These are phyloP conservation scores for Picea mariana DNA, from an alignment of 83 land plant genomes.

Conservation along the genomic window DNA sequence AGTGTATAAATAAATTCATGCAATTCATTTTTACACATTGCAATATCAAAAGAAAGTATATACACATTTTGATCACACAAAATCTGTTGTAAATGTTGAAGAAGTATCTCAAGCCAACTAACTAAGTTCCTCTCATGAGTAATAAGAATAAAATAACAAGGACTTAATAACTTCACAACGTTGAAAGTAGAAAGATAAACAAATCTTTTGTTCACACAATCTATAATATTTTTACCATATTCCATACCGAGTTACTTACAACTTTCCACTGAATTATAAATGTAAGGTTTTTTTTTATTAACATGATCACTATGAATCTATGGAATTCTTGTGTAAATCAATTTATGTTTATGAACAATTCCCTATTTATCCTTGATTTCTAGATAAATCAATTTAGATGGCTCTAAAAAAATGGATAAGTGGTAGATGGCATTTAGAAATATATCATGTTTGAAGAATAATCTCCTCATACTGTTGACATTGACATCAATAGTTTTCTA, in stretches of 20 bases:
- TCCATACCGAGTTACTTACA: background rate
- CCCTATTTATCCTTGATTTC: background rate
- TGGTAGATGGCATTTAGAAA: background rate
- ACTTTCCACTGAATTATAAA: background rate
- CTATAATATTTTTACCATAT: too few species aligned
- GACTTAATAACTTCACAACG: background rate
- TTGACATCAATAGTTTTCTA: background rate
- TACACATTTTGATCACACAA: background rate
- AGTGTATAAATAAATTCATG: background rate
- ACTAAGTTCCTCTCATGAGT: background rate
- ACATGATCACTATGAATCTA: background rate
- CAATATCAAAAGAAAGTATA: background rate
- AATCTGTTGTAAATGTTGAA: background rate
- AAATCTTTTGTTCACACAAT: background rate
- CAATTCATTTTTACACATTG: background rate
- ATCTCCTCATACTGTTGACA: background rate
- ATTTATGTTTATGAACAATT: background rate
- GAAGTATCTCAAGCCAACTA: background rate
- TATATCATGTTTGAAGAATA: too few species aligned
- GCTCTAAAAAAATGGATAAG: too few species aligned
- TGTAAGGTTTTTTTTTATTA: too few species aligned
- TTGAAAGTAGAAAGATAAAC: background rate
- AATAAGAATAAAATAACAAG: background rate
- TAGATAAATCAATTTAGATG: background rate
- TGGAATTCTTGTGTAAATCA: background rate